Evolutionary conservation across 805 yeast species (phyloP).

Genomic region (Maudiozyma turicensis): DNA sequence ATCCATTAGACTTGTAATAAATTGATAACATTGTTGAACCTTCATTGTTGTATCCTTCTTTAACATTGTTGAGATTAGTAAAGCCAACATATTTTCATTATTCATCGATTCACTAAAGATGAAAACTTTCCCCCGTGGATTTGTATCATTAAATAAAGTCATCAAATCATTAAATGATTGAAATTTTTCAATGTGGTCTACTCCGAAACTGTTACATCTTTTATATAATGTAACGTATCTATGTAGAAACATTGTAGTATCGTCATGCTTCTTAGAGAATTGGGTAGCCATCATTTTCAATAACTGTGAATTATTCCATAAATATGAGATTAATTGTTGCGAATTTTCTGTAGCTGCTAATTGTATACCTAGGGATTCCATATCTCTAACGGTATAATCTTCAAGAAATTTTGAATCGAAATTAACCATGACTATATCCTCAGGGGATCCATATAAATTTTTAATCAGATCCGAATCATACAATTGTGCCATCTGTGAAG

Average conservation of each 20-base stretch:
- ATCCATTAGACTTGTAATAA: conserved; percentile 20
- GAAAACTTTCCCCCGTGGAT: conserved; percentile 9
- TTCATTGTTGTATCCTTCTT: conserved; percentile 16
- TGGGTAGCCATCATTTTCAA: background rate
- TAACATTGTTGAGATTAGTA: conserved; percentile 20
- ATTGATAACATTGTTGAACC: conserved; percentile 22
- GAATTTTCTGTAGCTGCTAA: background rate
- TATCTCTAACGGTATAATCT: background rate
- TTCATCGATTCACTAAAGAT: conserved; percentile 21
- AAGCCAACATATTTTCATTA: conserved; percentile 19
- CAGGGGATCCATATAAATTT: conserved; percentile 10
- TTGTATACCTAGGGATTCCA: background rate
- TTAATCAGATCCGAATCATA: conserved; percentile 1
- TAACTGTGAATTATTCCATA: conserved; percentile 7
- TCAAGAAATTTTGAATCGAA: conserved; percentile 23
- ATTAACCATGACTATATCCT: conserved; percentile 28
- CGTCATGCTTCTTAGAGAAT: background rate
- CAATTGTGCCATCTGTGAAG: conserved; percentile 25
- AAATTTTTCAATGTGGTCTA: conserved; percentile 14
- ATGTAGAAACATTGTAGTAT: conserved; percentile 1
- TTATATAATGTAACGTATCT: conserved; percentile 7
- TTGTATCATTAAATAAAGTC: conserved; percentile 14
- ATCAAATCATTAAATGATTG: conserved; percentile 23
- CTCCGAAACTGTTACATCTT: conserved; percentile 8
- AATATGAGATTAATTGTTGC: background rate